Evolutionary conservation across 176 grass and related monocot species (phyloP).

Genomic region (Urochloa ruziziensis): DNA sequence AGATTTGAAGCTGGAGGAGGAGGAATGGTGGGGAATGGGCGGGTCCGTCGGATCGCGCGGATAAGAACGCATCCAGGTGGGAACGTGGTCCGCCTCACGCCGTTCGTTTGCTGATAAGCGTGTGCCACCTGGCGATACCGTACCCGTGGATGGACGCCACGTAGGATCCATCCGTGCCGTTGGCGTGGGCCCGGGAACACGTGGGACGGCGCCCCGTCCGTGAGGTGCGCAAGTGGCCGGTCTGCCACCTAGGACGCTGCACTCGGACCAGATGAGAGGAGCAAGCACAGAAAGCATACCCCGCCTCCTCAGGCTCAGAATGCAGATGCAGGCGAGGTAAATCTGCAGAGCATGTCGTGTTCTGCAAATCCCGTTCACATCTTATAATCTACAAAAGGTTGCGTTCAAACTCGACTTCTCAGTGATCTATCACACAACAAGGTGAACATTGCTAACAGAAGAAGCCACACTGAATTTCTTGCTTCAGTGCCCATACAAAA

Average conservation of each 20-base stretch:
- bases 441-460: background rate
- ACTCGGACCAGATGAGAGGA: background rate
- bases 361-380: background rate
- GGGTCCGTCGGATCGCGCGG: conserved; percentile 64
- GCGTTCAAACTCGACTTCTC: background rate
- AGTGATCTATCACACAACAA: background rate
- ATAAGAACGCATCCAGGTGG: conserved; percentile 49
- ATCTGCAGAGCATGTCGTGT: background rate
- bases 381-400: background rate
- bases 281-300: background rate
- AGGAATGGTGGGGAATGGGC: conserved; percentile 30
- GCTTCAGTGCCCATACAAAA: background rate
- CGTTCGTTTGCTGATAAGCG: conserved; percentile 58
- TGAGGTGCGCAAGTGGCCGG: background rate
- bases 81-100: conserved; percentile 30
- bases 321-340: background rate
- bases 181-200: conserved; percentile 17
- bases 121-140: conserved; percentile 21
- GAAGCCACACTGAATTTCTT: background rate
- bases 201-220: conserved; percentile 21
- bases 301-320: too few relatives aligned
- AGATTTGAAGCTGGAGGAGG: background rate
- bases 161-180: conserved; percentile 31
- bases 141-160: conserved; percentile 24
- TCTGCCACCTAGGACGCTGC: conserved; percentile 27